Conservation (phyloP, 768 basidiomycete genomes). For the Atractiella rhizophila region DNA sequence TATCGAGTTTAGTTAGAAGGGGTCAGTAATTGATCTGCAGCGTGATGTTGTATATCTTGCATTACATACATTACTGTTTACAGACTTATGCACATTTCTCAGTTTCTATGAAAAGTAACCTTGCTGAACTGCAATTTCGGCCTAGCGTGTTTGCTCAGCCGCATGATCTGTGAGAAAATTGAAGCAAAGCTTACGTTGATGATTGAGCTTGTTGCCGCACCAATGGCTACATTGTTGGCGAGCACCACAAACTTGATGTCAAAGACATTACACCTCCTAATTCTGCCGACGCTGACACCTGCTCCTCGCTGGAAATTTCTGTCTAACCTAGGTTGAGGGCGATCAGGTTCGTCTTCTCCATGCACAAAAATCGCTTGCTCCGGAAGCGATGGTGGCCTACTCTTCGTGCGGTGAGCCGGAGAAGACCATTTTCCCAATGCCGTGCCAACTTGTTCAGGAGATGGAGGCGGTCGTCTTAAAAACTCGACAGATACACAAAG, state of each 20-base stretch:
- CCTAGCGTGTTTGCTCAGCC: no score
- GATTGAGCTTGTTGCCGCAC: constrained; percentile 86
- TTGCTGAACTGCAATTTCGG: no score
- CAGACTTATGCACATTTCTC: no score
- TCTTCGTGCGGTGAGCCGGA: constrained; percentile 35
- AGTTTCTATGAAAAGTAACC: no score
- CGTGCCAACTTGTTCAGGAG: constrained; percentile 61
- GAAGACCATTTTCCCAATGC: constrained; percentile 49
- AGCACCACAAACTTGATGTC: constrained; percentile 90
- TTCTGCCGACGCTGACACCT: constrained; percentile 67
- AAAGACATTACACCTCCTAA: constrained; percentile 68
- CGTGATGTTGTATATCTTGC: no score
- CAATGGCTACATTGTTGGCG: constrained; percentile 78
- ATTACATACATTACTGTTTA: no score
- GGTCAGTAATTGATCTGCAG: no score
- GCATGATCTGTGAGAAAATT: no score
- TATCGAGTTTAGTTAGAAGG: no score
- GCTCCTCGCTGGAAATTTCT: constrained; percentile 72
- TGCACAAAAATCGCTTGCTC: constrained; percentile 66
- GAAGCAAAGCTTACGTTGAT: constrained; percentile 50
- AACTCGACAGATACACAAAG: constrained; percentile 75
- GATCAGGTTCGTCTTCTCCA: constrained; percentile 43
- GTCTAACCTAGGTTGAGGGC: constrained; percentile 84
- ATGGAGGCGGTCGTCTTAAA: constrained; percentile 48
- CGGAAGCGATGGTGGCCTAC: constrained; percentile 64